Percentiles rank a stretch among this genome's conserved stretches.
Conservation (phyloP, 768 basidiomycete genomes). For the Daedaleopsis nitida region DNA sequence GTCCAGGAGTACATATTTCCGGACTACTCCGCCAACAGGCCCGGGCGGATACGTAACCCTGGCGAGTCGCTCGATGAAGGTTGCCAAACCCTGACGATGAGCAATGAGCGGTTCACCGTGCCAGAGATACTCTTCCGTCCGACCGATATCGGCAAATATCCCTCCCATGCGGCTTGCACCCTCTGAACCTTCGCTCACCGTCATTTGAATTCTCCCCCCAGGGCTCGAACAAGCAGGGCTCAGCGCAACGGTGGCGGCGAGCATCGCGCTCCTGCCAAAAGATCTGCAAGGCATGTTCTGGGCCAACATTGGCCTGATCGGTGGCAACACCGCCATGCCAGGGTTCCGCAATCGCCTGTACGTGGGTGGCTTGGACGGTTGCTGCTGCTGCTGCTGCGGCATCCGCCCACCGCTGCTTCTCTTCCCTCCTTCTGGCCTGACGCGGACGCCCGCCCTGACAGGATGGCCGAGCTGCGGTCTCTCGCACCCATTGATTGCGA, state of each 20-base stretch:
- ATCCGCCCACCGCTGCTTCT: background rate
- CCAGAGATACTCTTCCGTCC: conserved; percentile 94
- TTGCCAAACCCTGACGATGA: conserved; percentile 80
- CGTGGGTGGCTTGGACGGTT: background rate
- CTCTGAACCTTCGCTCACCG: conserved; percentile 13
- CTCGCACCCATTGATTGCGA: conserved; percentile 84
- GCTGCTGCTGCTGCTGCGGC: background rate
- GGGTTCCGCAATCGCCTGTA: conserved; percentile 80
- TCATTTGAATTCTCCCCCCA: conserved; percentile 27
- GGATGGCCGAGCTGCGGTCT: conserved; percentile 71
- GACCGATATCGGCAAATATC: conserved; percentile 73
- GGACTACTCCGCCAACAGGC: conserved; percentile 72
- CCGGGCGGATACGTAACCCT: conserved; percentile 54
- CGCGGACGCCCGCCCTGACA: conserved; percentile 34
- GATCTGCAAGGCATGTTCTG: conserved; percentile 94
- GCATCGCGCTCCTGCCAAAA: conserved; percentile 73
- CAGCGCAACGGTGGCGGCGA: conserved; percentile 70
- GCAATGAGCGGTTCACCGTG: conserved; percentile 88
- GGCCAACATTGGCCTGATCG: conserved; percentile 89
- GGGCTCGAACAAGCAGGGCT: conserved; percentile 85
- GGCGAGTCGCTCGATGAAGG: conserved; percentile 56
- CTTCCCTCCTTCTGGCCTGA: conserved; percentile 9
- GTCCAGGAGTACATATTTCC: conserved; percentile 91
- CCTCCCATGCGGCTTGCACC: background rate
- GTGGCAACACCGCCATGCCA: conserved; percentile 76